phyloP scores from a whole-genome alignment of 1,284 basidiomycete genomes.

The Leucoagaricus sp. region DNA sequence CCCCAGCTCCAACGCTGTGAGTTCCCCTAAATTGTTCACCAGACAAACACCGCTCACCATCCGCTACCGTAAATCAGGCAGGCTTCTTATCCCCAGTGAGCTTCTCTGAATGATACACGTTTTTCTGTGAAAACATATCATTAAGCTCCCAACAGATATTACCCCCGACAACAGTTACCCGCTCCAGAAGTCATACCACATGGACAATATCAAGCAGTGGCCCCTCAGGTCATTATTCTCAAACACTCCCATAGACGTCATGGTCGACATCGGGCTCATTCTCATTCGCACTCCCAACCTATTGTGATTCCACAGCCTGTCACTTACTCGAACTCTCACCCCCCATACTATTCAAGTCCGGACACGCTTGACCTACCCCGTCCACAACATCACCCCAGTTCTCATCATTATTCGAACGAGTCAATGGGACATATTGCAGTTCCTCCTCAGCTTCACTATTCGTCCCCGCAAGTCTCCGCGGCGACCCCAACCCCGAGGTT shows the following conservation, averaged over 20 bases:
- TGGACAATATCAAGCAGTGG: conserved; percentile 5
- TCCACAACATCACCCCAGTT: not conserved
- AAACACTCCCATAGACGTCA: conserved; percentile 18
- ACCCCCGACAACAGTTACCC: not conserved
- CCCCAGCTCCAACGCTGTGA: conserved; percentile 5
- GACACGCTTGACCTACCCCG: conserved; percentile 11
- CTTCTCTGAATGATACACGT: not conserved
- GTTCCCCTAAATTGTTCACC: conserved; percentile 11
- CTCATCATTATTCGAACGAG: conserved; percentile 5
- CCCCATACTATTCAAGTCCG: not conserved
- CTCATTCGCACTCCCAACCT: conserved; percentile 5
- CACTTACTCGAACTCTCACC: conserved; percentile 13
- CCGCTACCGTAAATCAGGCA: conserved; percentile 3
- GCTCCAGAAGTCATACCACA: not conserved
- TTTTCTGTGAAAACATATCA: conserved; percentile 4
- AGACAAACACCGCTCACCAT: conserved; percentile 17
- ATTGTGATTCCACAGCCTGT: conserved; percentile 9
- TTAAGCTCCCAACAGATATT: not conserved
- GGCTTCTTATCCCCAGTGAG: not conserved
- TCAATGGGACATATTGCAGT: not conserved
- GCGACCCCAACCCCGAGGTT: not conserved
- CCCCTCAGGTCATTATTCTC: conserved; percentile 16
- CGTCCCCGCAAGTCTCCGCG: conserved; percentile 18
- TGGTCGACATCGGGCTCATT: conserved; percentile 10
- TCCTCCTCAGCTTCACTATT: not conserved